A percentile compares a stretch with the other conserved stretches of the same genome.
phyloP scores from a whole-genome alignment of 495 filamentous ascomycete species.

The Geopyxis carbonaria region DNA sequence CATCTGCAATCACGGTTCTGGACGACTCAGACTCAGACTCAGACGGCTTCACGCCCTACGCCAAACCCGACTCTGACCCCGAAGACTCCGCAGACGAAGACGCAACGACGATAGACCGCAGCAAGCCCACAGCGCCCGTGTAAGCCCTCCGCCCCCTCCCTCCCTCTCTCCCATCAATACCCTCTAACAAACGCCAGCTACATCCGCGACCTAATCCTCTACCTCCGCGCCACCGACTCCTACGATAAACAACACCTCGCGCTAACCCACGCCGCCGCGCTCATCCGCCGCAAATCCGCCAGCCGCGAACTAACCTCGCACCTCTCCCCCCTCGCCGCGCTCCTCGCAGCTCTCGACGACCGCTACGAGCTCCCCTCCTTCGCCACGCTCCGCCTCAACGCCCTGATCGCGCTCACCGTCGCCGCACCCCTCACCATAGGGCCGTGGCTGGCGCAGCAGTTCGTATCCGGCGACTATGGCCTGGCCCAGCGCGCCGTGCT shows the following conservation, averaged over 20 bases:
- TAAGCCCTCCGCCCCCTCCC: conserved; percentile 26
- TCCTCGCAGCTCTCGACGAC: conserved; percentile 64
- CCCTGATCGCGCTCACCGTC: conserved; percentile 67
- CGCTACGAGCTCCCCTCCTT: conserved; percentile 62
- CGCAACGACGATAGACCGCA: conserved; percentile 61
- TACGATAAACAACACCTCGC: conserved; percentile 71
- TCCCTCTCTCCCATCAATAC: neutral
- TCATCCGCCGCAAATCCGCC: conserved; percentile 75
- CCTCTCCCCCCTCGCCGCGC: conserved; percentile 57
- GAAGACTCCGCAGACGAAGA: conserved; percentile 78
- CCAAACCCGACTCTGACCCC: conserved; percentile 80
- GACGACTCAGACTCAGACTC: conserved; percentile 40
- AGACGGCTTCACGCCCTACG: conserved; percentile 63
- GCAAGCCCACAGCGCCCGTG: conserved; percentile 73
- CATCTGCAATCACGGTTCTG: conserved; percentile 36
- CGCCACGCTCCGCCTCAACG: conserved; percentile 56
- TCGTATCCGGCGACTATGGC: conserved; percentile 84
- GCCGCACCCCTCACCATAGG: conserved; percentile 62
- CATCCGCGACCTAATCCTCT: conserved; percentile 66
- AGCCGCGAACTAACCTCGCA: conserved; percentile 60
- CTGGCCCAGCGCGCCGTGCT: conserved; percentile 64
- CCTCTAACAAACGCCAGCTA: conserved; percentile 37
- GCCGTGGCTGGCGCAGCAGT: conserved; percentile 64
- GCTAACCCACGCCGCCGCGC: conserved; percentile 50
- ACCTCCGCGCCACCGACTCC: conserved; percentile 63